Percentiles rank a stretch among this genome's conserved stretches.
phyloP scores from a whole-genome alignment of 2,329 filamentous ascomycete species.

The Pyrenophora graminea region DNA sequence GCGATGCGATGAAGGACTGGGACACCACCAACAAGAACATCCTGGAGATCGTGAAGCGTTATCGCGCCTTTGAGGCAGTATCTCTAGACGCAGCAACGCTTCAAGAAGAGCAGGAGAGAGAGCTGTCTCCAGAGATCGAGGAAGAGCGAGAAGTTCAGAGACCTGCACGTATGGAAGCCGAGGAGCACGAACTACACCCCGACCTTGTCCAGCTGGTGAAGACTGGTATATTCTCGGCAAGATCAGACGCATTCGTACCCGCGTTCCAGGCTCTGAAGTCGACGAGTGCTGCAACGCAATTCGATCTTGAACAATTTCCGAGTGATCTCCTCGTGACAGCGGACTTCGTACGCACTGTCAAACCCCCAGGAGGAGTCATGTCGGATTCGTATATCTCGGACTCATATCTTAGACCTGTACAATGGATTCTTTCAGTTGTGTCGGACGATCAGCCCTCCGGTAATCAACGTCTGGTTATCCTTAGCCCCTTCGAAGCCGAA shows the following conservation, averaged over 20 bases:
- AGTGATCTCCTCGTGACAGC: constrained; percentile 51
- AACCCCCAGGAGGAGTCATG: constrained; percentile 6
- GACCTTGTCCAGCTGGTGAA: constrained; percentile 50
- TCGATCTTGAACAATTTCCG: constrained; percentile 28
- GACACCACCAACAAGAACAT: too few relatives aligned
- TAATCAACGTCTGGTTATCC: too few relatives aligned
- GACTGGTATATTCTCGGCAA: not conserved
- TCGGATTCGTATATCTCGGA: constrained; percentile 41
- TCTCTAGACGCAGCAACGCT: constrained; percentile 47
- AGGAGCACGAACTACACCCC: constrained; percentile 49
- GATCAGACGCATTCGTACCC: too few relatives aligned
- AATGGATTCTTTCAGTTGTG: constrained; percentile 55
- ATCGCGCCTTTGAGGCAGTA: constrained; percentile 24
- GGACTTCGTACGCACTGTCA: constrained; percentile 57
- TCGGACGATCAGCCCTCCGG: not conserved
- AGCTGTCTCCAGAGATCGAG: constrained; percentile 66
- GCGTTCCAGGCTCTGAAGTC: too few relatives aligned
- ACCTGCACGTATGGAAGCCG: constrained; percentile 49
- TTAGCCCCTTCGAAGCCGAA: too few relatives aligned
- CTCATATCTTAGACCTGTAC: constrained; percentile 56
- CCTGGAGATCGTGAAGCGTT: too few relatives aligned
- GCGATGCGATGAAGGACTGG: too few relatives aligned
- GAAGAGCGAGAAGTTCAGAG: constrained; percentile 60
- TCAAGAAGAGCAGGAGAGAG: constrained; percentile 69
- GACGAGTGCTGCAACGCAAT: too few relatives aligned